Evolutionary conservation across 2,329 filamentous ascomycete species (phyloP).

Genomic region (Tolypocladium capitatum): DNA sequence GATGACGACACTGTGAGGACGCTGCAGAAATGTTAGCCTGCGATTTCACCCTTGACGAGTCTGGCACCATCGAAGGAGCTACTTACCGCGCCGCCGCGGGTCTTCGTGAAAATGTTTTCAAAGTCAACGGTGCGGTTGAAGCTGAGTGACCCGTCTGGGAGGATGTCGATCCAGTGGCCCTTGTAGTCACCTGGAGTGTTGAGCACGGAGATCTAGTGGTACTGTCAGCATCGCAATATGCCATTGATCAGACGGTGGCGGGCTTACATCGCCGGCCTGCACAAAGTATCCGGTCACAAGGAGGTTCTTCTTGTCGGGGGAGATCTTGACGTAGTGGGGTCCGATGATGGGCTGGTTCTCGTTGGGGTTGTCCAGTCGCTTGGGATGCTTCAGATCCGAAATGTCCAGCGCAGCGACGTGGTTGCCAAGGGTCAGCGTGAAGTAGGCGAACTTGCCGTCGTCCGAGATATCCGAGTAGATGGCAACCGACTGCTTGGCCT

Average conservation of each 20-base stretch:
- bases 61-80: too few species aligned
- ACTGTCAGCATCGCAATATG: too few species aligned
- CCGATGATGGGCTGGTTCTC: conserved; percentile 45
- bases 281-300: conserved; percentile 55
- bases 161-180: conserved; percentile 47
- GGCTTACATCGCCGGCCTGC: conserved; percentile 37
- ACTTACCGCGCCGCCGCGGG: conserved; percentile 35
- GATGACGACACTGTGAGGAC: conserved; percentile 42
- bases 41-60: neutral
- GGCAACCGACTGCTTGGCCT: conserved; percentile 40
- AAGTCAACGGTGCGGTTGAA: conserved; percentile 51
- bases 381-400: conserved; percentile 43
- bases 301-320: conserved; percentile 50
- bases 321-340: conserved; percentile 51
- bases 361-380: conserved; percentile 46
- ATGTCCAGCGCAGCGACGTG: conserved; percentile 51
- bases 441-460: conserved; percentile 44
- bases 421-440: conserved; percentile 47
- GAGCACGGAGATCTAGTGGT: conserved; percentile 35
- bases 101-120: conserved; percentile 31
- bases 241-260: too few species aligned
- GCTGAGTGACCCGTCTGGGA: conserved; percentile 36
- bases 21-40: conserved; percentile 9
- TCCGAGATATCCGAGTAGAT: conserved; percentile 48
- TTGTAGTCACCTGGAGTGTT: conserved; percentile 51